A percentile compares a stretch with the other conserved stretches of the same genome.
These are phyloP conservation scores for Neurospora sp. DNA, from an alignment of 495 filamentous ascomycete genomes.

Conservation along the genomic window DNA sequence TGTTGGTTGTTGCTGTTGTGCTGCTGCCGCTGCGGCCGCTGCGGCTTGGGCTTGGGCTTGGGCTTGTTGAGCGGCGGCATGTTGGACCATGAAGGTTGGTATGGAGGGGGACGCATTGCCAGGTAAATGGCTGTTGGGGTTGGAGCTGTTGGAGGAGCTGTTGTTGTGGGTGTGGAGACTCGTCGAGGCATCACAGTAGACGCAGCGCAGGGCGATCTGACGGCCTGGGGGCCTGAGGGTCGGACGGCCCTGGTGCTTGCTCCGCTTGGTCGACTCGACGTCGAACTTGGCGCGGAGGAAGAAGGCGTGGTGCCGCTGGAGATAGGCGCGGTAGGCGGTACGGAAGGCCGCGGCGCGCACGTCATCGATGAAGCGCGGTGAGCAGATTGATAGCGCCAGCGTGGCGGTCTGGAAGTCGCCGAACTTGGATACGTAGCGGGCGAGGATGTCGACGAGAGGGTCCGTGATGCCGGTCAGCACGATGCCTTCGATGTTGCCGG, in stretches of 20 bases:
- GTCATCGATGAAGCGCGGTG: conserved; percentile 74
- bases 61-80: neutral
- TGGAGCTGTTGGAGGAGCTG: conserved; percentile 8
- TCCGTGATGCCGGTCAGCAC: conserved; percentile 79
- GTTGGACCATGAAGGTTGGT: conserved; percentile 8
- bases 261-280: conserved; percentile 45
- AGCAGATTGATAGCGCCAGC: conserved; percentile 68
- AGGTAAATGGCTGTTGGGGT: neutral
- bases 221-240: conserved; percentile 55
- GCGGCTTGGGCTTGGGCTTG: neutral
- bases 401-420: conserved; percentile 85
- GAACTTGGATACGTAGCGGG: conserved; percentile 79
- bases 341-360: conserved; percentile 70
- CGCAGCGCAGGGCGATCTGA: conserved; percentile 74
- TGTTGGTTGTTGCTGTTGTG: neutral
- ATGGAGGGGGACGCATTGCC: neutral
- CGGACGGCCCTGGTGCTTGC: conserved; percentile 51
- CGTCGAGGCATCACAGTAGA: conserved; percentile 60
- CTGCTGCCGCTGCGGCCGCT: neutral
- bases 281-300: conserved; percentile 53
- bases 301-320: conserved; percentile 53
- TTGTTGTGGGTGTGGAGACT: conserved; percentile 25
- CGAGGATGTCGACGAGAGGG: conserved; percentile 68
- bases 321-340: conserved; percentile 66
- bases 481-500: conserved; percentile 82